Evolutionary conservation across 2,329 filamentous ascomycete species (phyloP).

Genomic region (Diatrype stigma): DNA sequence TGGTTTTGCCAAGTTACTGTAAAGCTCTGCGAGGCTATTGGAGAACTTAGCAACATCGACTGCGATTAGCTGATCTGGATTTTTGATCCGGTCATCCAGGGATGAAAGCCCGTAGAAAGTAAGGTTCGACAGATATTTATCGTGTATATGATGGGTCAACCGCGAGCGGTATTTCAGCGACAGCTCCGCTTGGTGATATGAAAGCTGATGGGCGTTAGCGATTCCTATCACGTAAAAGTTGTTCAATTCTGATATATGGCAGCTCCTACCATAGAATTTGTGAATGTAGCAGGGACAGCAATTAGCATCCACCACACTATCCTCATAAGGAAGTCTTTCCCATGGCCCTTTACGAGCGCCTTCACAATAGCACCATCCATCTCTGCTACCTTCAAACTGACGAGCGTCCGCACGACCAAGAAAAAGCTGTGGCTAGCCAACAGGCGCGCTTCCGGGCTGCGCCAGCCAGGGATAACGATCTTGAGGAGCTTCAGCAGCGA

Average conservation of each 20-base stretch:
- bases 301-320: conserved; percentile 99
- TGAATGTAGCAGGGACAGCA: conserved; percentile 92
- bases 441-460: conserved; percentile 80
- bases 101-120: conserved; percentile 97
- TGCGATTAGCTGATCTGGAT: conserved; percentile 94
- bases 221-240: neutral
- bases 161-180: conserved; percentile 89
- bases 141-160: conserved; percentile 90
- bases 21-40: conserved; percentile 88
- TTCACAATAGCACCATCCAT: conserved; percentile 93
- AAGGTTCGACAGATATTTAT: conserved; percentile 94
- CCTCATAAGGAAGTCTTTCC: conserved; percentile 80
- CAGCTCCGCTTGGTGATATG: conserved; percentile 94
- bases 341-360: conserved; percentile 84
- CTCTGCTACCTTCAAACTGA: conserved; percentile 93
- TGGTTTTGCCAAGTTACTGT: conserved; percentile 94
- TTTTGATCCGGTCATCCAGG: conserved; percentile 95
- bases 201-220: conserved; percentile 58
- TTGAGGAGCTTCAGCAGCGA: conserved; percentile 72
- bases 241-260: neutral
- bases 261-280: conserved; percentile 85
- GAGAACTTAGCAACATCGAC: conserved; percentile 97
- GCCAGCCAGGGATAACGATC: conserved; percentile 88
- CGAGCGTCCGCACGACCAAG: conserved; percentile 81
- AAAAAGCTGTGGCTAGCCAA: conserved; percentile 92